Base-by-base conservation (phyloP, 2,329 filamentous ascomycete genomes). In the Plenodomus biglobosus region DNA sequence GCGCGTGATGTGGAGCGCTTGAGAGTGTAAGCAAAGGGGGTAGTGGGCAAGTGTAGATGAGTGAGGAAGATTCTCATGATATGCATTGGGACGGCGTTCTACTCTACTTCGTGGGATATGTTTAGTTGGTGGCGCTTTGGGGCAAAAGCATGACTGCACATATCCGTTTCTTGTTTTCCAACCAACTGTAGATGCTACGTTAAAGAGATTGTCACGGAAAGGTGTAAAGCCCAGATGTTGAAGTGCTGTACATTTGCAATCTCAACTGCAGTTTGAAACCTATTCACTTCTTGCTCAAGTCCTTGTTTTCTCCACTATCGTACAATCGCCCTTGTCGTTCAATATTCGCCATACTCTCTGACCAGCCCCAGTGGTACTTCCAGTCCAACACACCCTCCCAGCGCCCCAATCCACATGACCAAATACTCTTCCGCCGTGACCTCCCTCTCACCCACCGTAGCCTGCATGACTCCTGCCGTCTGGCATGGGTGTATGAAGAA, bases 401-500 rank as follows among this genome's bases (percentile, higher is more conserved):
- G 83, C 48, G 95, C 76, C n/a, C 92, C 92, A 53, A 96, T 79
- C 92, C 92, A 97, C 46, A 90, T 75, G 74, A 90, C 82, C 65
- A 97, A 78, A 76, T 97, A 97, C 61, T 85, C 79, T 62, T 85
- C 69, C 5, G 77, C 71, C 16, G 61, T 72, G 38, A 76, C 56
- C n/a, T 63, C 53, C 47, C 59, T 44, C 42, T 58, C 40, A 3
- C 63, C 61, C 13, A 70, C 64, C 73, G 68, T 78, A 76, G 66
- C 77, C 59, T 78, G 77, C 81, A 97, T 88, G 43, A 88, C 88
- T 56, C 92, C 87, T 46, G 87, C 88, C 8, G 94, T 88, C 69
- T 89, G 84, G 74, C 94, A 97, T 19, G 94, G 92, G 75, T 99
- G 94, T 61, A 97, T 81, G 73, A 96, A 96, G 73, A 92, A 96